phyloP scores from a whole-genome alignment of 345 rosid genomes.

The Pugionium dolabratum region DNA sequence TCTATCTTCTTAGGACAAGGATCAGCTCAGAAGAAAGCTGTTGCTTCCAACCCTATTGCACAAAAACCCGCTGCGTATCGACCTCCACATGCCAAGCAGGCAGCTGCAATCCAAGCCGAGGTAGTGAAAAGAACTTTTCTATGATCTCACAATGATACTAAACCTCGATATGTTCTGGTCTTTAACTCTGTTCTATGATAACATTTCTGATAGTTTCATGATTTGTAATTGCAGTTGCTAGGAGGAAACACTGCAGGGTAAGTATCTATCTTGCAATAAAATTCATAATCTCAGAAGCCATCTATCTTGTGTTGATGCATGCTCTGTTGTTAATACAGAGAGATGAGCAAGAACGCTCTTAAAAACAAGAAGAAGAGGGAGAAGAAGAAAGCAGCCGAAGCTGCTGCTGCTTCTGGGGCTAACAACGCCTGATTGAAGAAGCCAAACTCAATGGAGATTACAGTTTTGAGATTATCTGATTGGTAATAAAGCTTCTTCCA shows the following conservation, averaged over 20 bases:
- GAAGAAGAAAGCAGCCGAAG: slow-evolving; percentile 74
- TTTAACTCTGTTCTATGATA: not conserved
- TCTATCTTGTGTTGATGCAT: slow-evolving; percentile 13
- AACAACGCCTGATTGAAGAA: slow-evolving; percentile 30
- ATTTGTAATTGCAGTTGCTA: slow-evolving; percentile 57
- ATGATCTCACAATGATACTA: not conserved
- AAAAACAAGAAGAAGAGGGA: slow-evolving; percentile 91
- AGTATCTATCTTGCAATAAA: slow-evolving; percentile 40
- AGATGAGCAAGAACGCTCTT: slow-evolving; percentile 86
- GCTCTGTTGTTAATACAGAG: slow-evolving; percentile 41
- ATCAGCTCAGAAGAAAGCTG: slow-evolving; percentile 51
- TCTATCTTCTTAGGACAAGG: slow-evolving; percentile 56
- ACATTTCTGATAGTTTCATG: slow-evolving; percentile 40
- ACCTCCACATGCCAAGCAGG: slow-evolving; percentile 87
- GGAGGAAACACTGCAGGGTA: slow-evolving; percentile 67
- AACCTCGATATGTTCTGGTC: no score
- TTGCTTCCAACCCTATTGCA: slow-evolving; percentile 45
- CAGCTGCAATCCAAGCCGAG: slow-evolving; percentile 85
- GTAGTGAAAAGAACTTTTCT: slow-evolving; percentile 42
- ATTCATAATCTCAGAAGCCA: not conserved
- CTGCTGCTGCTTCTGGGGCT: slow-evolving; percentile 39
- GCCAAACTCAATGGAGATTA: slow-evolving; percentile 7
- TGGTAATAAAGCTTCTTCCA: slow-evolving; percentile 24
- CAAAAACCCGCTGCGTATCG: slow-evolving; percentile 90
- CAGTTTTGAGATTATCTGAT: slow-evolving; percentile 17